A percentile compares a stretch with the other conserved stretches of the same genome.
Conservation (phyloP, 2,329 filamentous ascomycete genomes). For the Epichloe sp. region DNA sequence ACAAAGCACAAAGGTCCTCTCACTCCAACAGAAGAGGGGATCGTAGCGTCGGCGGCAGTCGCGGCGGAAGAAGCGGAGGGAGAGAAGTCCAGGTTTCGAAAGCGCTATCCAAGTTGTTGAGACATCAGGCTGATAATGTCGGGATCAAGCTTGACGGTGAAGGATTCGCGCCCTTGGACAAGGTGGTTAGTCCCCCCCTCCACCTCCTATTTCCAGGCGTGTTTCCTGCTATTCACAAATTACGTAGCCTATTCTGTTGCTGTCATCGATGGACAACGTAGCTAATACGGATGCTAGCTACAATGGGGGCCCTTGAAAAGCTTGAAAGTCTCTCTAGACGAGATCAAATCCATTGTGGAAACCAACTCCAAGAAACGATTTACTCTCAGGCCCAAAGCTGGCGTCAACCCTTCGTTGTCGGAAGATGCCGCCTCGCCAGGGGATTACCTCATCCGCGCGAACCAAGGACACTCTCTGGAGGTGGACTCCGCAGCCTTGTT, state of each 20-base stretch:
- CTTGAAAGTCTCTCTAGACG: conserved; percentile 60
- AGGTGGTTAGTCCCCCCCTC: conserved; percentile 26
- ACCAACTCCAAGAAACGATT: conserved; percentile 88
- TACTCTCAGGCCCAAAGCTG: conserved; percentile 47
- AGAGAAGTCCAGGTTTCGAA: conserved; percentile 39
- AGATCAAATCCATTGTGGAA: conserved; percentile 56
- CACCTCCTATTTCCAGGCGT: not conserved
- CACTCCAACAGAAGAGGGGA: conserved; percentile 8
- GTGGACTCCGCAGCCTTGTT: conserved; percentile 59
- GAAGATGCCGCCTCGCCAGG: conserved; percentile 32
- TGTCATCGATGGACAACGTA: too few relatives aligned
- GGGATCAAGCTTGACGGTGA: conserved; percentile 44
- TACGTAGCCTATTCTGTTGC: too few relatives aligned
- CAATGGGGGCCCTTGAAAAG: conserved; percentile 47
- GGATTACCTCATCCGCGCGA: conserved; percentile 79
- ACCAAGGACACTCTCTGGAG: conserved; percentile 84
- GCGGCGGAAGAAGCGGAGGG: conserved; percentile 17
- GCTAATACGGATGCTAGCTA: conserved; percentile 24
- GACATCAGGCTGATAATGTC: conserved; percentile 43
- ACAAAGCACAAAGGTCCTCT: conserved; percentile 9
- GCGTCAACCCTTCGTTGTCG: conserved; percentile 12
- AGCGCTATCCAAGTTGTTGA: conserved; percentile 39
- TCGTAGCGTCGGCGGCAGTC: conserved; percentile 12
- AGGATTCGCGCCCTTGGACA: conserved; percentile 44
- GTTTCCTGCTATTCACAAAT: too few relatives aligned